Conservation (phyloP, 805 yeast species). For the Saccharomycopsis amapae region DNA sequence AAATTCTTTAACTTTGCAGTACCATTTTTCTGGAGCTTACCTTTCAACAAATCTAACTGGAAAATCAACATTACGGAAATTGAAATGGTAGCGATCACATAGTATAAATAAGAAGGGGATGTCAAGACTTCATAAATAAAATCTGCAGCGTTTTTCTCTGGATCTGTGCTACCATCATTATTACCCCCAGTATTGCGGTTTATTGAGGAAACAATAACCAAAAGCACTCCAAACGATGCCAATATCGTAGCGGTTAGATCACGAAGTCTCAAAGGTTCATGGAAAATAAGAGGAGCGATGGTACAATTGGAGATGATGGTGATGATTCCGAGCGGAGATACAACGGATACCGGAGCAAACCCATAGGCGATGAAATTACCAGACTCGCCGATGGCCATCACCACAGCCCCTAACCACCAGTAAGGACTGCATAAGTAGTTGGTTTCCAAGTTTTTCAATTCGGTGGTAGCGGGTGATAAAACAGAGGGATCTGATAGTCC, state of each 20-base stretch:
- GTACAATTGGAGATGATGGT: conserved; percentile 41
- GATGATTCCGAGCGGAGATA: conserved; percentile 44
- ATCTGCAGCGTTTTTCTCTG: conserved; percentile 25
- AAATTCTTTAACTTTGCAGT: conserved; percentile 3
- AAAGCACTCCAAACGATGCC: conserved; percentile 37
- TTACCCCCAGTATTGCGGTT: conserved; percentile 17
- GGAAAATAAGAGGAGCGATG: conserved; percentile 41
- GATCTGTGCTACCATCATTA: conserved; percentile 1
- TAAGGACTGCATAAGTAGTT: conserved; percentile 22
- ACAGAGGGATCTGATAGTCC: too few relatives aligned
- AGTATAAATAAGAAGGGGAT: conserved; percentile 26
- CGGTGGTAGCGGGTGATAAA: background rate
- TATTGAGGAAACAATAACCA: conserved; percentile 34
- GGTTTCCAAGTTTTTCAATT: background rate
- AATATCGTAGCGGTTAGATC: conserved; percentile 35
- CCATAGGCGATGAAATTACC: conserved; percentile 46
- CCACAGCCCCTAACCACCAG: conserved; percentile 38
- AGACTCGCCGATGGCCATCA: conserved; percentile 39
- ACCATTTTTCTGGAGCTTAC: background rate
- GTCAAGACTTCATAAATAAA: conserved; percentile 26
- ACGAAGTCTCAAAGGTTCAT: conserved; percentile 30
- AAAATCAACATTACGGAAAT: conserved; percentile 5
- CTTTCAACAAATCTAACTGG: conserved; percentile 1
- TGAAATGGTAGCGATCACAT: conserved; percentile 21
- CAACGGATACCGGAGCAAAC: conserved; percentile 39